Percentiles rank a stretch among this genome's conserved stretches.
phyloP scores from a whole-genome alignment of 331 rosid species.

The Spiraea crenata region DNA sequence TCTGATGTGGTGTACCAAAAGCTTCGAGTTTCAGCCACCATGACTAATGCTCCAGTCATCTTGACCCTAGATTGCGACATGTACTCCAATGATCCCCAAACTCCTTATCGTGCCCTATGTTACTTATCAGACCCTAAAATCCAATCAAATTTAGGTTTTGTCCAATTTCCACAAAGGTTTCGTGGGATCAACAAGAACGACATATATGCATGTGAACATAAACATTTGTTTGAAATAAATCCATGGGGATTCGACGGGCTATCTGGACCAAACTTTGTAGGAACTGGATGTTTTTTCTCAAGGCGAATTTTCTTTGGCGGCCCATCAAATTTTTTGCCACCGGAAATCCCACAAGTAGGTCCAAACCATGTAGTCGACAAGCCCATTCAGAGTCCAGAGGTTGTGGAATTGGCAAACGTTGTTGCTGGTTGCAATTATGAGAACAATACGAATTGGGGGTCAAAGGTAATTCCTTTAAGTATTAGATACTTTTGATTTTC shows the following conservation, averaged over 20 bases:
- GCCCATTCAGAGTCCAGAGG: constrained; percentile 18
- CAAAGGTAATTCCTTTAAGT: constrained; percentile 23
- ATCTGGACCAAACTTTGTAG: constrained; percentile 30
- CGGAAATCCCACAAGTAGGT: constrained; percentile 20
- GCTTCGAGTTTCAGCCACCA: constrained; percentile 47
- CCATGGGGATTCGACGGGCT: constrained; percentile 38
- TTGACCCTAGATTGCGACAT: constrained; percentile 43
- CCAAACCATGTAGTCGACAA: constrained; percentile 25
- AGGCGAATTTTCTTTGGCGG: constrained; percentile 42
- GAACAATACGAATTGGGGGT: constrained; percentile 39
- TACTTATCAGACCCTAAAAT: constrained; percentile 30
- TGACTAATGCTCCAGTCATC: constrained; percentile 46
- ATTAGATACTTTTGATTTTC: no score
- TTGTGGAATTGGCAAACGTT: constrained; percentile 22
- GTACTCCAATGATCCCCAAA: constrained; percentile 44
- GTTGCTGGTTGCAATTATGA: constrained; percentile 40
- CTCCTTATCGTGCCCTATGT: constrained; percentile 32
- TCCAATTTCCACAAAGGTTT: constrained; percentile 47
- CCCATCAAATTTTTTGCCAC: constrained; percentile 22
- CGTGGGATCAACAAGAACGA: constrained; percentile 36
- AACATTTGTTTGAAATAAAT: constrained; percentile 3
- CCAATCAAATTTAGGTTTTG: constrained; percentile 9
- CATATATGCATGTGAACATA: constrained; percentile 31
- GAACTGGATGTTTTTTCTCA: constrained; percentile 41
- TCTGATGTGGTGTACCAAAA: background rate